Evolutionary conservation across 257 asterid genomes (phyloP), one percentile per base, ranked within the genome.

Genomic region (Penstemon eatonii): DNA sequence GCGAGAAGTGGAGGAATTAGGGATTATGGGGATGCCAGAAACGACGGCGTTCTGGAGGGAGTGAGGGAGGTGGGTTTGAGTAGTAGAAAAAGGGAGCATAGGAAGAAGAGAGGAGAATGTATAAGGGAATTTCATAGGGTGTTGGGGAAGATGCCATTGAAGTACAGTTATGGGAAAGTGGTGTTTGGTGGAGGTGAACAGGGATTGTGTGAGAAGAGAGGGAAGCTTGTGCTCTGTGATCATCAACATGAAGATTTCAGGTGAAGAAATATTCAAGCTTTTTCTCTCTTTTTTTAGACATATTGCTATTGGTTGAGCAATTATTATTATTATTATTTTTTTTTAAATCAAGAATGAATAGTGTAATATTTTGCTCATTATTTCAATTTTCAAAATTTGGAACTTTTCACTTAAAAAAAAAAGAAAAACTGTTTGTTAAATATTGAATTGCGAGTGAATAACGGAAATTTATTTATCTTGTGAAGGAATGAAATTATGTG

Each of bases 11-110:
- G 81, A 11, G 83, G 87, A 41, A 79, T 89, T 19, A 84, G 97
- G 81, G 98, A 90, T 65, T 85, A 79, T 72, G 99, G 97, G n/a
- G 99, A 93, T 62, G 80, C 89, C 1, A 82, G 99, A 68, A 93
- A 90, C 62, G 96, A 93, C 68, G 33, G 33, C 33, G 33, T 25
- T 25, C 33, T 25, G 33, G 33, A 25, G 33, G 33, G 33, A 25
- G 33, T 25, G 33, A 25, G 33, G 33, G 33, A 25, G 33, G 33
- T 25, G 33, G 33, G 33, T 25, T 25, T 25, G 33, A 25, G 33
- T 25, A 25, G 33, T 67, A 81, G 97, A 64, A 78, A 52, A 65
- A 79, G 73, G 42, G 96, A 93, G 68, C 97, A 89, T 56, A 82
- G 89, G 78, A 88, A 88, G 86, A 86, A 91, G 60, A 90, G 97